Evolutionary conservation across 768 basidiomycete genomes (phyloP).

Genomic region (Tulasnella sp.): DNA sequence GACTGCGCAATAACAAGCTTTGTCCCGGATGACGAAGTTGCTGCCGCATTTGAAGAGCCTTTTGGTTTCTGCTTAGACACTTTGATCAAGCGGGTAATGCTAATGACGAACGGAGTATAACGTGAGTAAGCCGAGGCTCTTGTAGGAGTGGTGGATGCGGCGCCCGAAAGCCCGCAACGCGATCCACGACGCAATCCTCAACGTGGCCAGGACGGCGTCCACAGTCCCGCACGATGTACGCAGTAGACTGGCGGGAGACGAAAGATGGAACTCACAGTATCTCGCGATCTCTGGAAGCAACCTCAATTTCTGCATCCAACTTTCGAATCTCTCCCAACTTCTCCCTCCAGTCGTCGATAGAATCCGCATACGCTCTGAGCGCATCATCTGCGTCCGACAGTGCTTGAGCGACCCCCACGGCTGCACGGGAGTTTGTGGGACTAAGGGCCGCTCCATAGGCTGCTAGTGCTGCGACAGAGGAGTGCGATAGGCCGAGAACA

Average conservation of each 20-base stretch:
- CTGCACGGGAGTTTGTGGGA: constrained; percentile 45
- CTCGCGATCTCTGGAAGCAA: constrained; percentile 65
- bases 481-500: constrained; percentile 51
- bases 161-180: neutral
- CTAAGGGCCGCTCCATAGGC: constrained; percentile 66
- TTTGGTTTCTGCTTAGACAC: constrained; percentile 51
- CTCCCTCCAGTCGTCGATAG: constrained; percentile 59
- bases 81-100: constrained; percentile 73
- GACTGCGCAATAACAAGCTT: constrained; percentile 46
- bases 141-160: neutral
- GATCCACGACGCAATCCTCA: neutral
- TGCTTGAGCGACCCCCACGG: constrained; percentile 45
- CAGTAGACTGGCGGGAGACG: neutral
- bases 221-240: neutral
- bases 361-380: constrained; percentile 48
- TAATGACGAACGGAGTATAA: constrained; percentile 28
- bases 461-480: constrained; percentile 56
- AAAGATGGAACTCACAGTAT: constrained; percentile 53
- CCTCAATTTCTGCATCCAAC: constrained; percentile 65
- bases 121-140: neutral
- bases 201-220: neutral
- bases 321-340: constrained; percentile 51
- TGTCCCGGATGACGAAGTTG: neutral
- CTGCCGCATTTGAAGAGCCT: neutral
- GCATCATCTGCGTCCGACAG: constrained; percentile 63